phyloP scores from a whole-genome alignment of 345 rosid species.

The Melastoma malabathricum region DNA sequence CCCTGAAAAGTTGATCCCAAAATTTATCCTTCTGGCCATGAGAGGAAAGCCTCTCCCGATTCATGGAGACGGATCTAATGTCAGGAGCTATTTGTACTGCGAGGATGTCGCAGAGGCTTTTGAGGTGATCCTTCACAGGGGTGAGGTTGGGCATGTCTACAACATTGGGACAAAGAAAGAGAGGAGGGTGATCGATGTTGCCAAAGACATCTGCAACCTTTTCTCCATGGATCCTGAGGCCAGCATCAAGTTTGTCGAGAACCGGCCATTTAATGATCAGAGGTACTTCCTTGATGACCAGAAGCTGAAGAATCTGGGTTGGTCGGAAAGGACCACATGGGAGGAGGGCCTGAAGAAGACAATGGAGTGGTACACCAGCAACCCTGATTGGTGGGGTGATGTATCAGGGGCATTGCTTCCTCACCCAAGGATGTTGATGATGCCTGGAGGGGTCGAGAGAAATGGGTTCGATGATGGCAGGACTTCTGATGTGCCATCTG shows the following conservation, averaged over 20 bases:
- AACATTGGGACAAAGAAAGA: conserved; percentile 63
- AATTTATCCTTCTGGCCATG: conserved; percentile 57
- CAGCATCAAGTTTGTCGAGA: conserved; percentile 47
- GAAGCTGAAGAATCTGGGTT: conserved; percentile 68
- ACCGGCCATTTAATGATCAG: conserved; percentile 76
- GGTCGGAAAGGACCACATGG: conserved; percentile 74
- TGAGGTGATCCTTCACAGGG: conserved; percentile 51
- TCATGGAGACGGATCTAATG: conserved; percentile 57
- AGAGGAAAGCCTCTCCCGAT: conserved; percentile 47
- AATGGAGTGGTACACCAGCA: conserved; percentile 64
- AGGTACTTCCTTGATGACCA: conserved; percentile 89
- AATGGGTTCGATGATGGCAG: conserved; percentile 51
- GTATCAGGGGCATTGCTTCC: conserved; percentile 82
- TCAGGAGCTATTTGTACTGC: conserved; percentile 51
- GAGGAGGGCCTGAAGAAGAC: conserved; percentile 76
- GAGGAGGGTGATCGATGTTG: conserved; percentile 59
- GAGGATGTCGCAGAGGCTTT: conserved; percentile 70
- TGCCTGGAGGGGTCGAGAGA: conserved; percentile 60
- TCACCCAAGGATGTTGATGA: conserved; percentile 87
- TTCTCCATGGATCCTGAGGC: conserved; percentile 38
- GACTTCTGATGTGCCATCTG: conserved; percentile 17
- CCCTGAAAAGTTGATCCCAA: conserved; percentile 53
- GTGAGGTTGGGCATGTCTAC: conserved; percentile 67
- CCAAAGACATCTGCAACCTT: conserved; percentile 45
- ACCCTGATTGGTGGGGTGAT: conserved; percentile 97